Evolutionary conservation across 352 stramenopile genomes (phyloP), one percentile per base, ranked within the genome.

Genomic region (Phytophthora sansomeana): DNA sequence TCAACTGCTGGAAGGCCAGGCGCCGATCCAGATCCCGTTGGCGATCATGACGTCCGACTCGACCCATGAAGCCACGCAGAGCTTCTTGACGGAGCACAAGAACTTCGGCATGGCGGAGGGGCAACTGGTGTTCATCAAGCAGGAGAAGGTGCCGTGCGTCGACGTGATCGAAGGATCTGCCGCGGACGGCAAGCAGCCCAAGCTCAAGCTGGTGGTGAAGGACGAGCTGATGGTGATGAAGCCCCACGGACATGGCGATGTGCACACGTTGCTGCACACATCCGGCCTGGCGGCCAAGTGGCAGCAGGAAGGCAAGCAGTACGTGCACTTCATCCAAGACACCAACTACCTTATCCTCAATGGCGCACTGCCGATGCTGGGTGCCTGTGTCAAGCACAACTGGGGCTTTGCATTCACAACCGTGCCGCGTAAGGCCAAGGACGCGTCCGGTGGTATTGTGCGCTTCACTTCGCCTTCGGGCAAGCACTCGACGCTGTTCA

Each of bases 1-100:
- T 19, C 41, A 67, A 19, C 19, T 42, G 6, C 7, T 3, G 5
- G 36, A 47, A 14, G 49, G 21, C 21, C 33, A 66, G 11, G 43
- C 35, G 1, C 53, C 70, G 13, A 72, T 87, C 11, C 63, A 49
- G 32, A 81, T 99, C 33, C 96, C 97, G 8, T 81, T 99, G 28
- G 95, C 94, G 30, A 99, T 99, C 66, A 99, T 99, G 98, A 98
- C 96, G 49, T 98, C 89, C 5, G 94, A 96, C 62, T 97, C 98
- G 77, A 99, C 97, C 3, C 91, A 99, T 63, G 80, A 85, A 14
- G 80, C 83, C 16, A 99, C 97, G 8, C 69, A 80, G 46, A 70
- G 76, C 41, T 89, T 99, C 53, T 83, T 99, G 4, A 58, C 89
- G 32, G 73, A 93, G 26, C 90, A 99, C 67, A 72, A 90, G 47